Conservation (phyloP, 2,329 filamentous ascomycete species). For the Talaromyces sp. region DNA sequence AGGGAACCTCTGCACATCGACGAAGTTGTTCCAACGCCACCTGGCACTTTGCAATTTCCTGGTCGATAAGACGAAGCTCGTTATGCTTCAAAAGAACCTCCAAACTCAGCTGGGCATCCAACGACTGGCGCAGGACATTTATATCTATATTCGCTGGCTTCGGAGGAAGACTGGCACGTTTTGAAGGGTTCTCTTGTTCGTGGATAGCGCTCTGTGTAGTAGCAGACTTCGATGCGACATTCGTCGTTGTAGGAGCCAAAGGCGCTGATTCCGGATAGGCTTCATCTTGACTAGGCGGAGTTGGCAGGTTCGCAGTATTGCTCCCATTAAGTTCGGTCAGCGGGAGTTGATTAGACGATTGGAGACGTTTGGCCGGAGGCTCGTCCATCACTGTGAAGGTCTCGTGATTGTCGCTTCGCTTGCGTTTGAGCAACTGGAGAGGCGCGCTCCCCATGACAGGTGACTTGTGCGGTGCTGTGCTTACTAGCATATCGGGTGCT, state of each 20-base stretch:
- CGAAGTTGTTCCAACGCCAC: slow-evolving; percentile 88
- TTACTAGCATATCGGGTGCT: slow-evolving; percentile 42
- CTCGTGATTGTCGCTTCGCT: slow-evolving; percentile 45
- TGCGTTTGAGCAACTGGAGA: slow-evolving; percentile 56
- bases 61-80: slow-evolving; percentile 88
- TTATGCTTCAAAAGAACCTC: slow-evolving; percentile 93
- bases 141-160: slow-evolving; percentile 28
- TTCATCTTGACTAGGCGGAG: neutral
- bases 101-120: slow-evolving; percentile 83
- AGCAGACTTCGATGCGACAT: neutral
- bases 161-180: slow-evolving; percentile 22
- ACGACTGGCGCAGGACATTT: slow-evolving; percentile 63
- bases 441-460: slow-evolving; percentile 30
- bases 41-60: slow-evolving; percentile 95
- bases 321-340: slow-evolving; percentile 19
- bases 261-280: neutral
- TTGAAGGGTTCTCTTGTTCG: slow-evolving; percentile 11
- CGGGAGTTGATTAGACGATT: slow-evolving; percentile 23
- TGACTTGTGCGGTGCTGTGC: slow-evolving; percentile 34
- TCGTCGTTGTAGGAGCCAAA: neutral
- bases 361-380: slow-evolving; percentile 30
- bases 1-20: slow-evolving; percentile 87
- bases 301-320: neutral
- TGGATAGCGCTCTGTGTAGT: slow-evolving; percentile 9
- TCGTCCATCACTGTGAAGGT: slow-evolving; percentile 26